Evolutionary conservation across 305 asterid genomes (phyloP), one percentile per base, ranked within the genome.

Genomic region (Fraxinus velutina): DNA sequence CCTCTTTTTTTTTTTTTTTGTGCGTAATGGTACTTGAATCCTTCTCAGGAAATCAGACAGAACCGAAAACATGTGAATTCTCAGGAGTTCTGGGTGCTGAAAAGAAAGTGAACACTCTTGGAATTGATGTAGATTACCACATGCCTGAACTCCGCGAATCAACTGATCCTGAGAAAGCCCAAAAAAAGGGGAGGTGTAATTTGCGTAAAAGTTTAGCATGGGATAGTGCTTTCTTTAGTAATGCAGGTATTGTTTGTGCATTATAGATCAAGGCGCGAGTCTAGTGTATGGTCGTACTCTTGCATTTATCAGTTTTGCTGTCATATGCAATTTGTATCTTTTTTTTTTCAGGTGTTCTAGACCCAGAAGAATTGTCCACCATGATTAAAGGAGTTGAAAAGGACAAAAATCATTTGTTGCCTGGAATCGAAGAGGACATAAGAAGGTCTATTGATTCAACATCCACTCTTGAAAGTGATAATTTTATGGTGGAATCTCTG

Each of bases 151-250:
- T 91, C 81, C 86, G 68, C 27, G 90, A 87, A 80, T 89, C 94
- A 7, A 71, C n/a, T 15, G 98, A 93, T 78, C 94, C 94, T 22
- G 88, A 83, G 77, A 84, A 84, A 57, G 81, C 73, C 42, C 84
- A 81, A 71, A 81, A 87, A 79, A 90, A 82, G 36, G 93, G 93
- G 71, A 94, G 91, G 88, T 93, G 89, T 86, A 92, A 96, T 81
- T 83, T 92, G 89, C 97, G 98, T n/a, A 91, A 94, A 87, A 96
- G 99, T 88, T 86, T 96, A 85, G 99, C 98, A 33, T 96, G 99
- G 99, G 98, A 96, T 83, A 89, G 89, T 84, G 99, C 99, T 78
- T 96, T 96, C 93, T 94, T 93, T 85, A 96, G 96, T 6, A 90
- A 88, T 88, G 98, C 98, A 86, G 99, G 99, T 96, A 90, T 30